A percentile compares a stretch with the other conserved stretches of the same genome.
Evolutionary conservation across 768 basidiomycete genomes (phyloP).

Genomic region (Cyclocybe aegerita): DNA sequence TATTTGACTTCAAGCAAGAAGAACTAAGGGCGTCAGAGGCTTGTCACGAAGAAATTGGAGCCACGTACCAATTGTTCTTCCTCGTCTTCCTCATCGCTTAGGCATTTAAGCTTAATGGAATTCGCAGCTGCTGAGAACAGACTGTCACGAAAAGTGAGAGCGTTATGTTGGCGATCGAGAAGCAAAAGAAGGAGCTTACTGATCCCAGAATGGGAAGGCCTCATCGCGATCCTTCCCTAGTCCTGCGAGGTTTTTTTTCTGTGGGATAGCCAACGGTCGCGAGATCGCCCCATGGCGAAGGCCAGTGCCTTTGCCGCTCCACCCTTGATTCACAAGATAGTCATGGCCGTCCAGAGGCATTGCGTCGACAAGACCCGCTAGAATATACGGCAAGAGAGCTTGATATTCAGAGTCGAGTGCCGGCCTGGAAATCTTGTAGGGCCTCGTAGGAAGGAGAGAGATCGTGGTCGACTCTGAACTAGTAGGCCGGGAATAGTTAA

Average conservation of each 20-base stretch:
- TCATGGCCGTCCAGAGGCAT: constrained; percentile 75
- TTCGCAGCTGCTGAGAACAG: constrained; percentile 82
- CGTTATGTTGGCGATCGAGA: not conserved
- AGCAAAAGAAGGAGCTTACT: constrained; percentile 54
- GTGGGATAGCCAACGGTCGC: constrained; percentile 73
- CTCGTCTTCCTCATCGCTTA: constrained; percentile 47
- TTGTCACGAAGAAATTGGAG: not conserved
- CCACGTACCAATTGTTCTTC: constrained; percentile 16
- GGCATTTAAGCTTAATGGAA: constrained; percentile 72
- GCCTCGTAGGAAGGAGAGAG: too few relatives aligned
- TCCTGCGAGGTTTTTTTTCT: constrained; percentile 84
- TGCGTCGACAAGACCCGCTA: not conserved
- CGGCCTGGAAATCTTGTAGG: too few relatives aligned
- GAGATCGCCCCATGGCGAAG: constrained; percentile 81
- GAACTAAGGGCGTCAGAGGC: not conserved
- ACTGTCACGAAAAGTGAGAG: constrained; percentile 33
- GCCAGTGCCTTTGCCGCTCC: constrained; percentile 83
- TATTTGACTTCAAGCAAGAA: constrained; percentile 5
- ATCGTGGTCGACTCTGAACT: too few relatives aligned
- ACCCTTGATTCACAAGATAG: constrained; percentile 80
- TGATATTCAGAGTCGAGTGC: too few relatives aligned
- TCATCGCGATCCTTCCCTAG: constrained; percentile 93
- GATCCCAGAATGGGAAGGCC: constrained; percentile 98
- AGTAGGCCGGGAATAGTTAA: too few relatives aligned
- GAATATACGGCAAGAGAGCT: too few relatives aligned